Base-by-base conservation (phyloP, 805 yeast genomes). In the Metschnikowia aberdeeniae region DNA sequence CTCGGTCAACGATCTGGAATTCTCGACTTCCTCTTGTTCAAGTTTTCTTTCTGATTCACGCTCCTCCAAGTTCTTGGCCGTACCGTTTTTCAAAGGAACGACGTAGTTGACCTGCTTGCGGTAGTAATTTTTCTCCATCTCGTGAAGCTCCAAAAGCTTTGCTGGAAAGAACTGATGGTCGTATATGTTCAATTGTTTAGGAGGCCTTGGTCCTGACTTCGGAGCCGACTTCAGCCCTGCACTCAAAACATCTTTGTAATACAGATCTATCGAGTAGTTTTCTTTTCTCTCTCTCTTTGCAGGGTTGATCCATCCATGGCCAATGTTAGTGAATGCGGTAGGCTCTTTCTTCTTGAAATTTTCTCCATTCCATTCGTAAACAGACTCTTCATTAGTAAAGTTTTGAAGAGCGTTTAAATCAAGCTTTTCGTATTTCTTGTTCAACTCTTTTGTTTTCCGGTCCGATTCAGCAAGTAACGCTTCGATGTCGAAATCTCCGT, bases 151-250 rank as follows among this genome's bases (percentile, higher is more conserved):
- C 52, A 78, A 73, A 37, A 93, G 68, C 59, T 86, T 77, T n/a
- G 82, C 75, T 1, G 96, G 89, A 62, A 77, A 87, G 57, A 93
- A 88, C 64, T 93, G 99, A 65, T 90, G 97, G 59, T 93, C 96
- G 60, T 85, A 87, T 33, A 88, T 72, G 47, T 81, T 82, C 49
- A 86, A 70, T 56, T 88, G 93, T 59, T 84, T 88, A 31, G 98
- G 97, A 36, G 95, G 87, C 50, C 77, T 79, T 13, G 95, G 93
- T 1, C 84, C 85, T 8, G 77, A 47, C 36, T 74, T 71, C 42
- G 70, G 68, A 43, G 70, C 60, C 10, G 54, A 48, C 14, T 54
- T 52, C 30, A 72, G 55, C 5, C 92, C 89, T 1, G 89, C 78
- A 54, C 82, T 80, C 56, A 90, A 68, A 8, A 84, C 89, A 59